Conservation (phyloP, 148 eudicot species). For the Agrostemma githago region DNA sequence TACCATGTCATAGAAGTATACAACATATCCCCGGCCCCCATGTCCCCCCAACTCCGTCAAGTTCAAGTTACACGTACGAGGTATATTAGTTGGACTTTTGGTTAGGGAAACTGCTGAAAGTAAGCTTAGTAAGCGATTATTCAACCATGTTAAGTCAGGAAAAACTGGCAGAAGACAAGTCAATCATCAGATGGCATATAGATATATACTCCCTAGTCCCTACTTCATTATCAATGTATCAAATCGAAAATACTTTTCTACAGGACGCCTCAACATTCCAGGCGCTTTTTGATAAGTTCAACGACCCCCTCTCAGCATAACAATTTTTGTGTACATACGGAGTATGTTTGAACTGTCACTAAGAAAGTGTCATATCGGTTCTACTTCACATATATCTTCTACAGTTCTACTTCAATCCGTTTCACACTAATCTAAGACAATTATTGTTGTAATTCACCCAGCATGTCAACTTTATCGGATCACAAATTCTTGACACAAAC, state of each 20-base stretch:
- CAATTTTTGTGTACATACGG: background rate
- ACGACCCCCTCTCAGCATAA: background rate
- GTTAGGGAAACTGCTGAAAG: background rate
- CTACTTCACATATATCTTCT: background rate
- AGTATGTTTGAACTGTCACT: background rate
- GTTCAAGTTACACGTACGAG: background rate
- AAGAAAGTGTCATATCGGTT: background rate
- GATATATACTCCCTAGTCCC: too few relatives aligned
- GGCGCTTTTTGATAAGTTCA: background rate
- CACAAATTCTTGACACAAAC: too few relatives aligned
- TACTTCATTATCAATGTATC: background rate
- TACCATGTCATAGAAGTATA: background rate
- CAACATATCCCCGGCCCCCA: background rate
- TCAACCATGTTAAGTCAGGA: background rate
- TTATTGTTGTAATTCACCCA: too few relatives aligned
- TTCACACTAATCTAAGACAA: background rate
- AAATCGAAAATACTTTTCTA: background rate
- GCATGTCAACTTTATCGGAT: too few relatives aligned
- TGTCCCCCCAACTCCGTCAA: background rate
- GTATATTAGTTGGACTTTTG: background rate
- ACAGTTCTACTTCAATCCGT: background rate
- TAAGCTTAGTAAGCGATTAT: background rate
- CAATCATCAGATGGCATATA: background rate
- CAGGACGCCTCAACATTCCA: background rate
- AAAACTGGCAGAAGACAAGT: background rate